A percentile compares a stretch with the other conserved stretches of the same genome.
Evolutionary conservation across 306 rosid genomes (phyloP).

Genomic region (Aeschynomene evenia): DNA sequence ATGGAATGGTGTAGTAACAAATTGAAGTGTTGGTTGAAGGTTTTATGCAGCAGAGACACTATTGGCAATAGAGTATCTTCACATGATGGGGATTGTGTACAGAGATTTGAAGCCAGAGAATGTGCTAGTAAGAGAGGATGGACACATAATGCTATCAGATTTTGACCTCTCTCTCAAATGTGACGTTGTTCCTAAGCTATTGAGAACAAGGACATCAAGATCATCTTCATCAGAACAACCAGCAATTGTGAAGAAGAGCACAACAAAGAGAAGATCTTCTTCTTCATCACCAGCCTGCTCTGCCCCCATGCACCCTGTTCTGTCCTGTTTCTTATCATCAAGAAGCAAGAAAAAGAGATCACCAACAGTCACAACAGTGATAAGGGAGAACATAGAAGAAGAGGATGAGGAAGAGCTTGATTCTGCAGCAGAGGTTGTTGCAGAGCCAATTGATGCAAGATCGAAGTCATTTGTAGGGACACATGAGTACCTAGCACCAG

Average conservation of each 20-base stretch:
- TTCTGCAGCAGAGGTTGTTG: slow-evolving; percentile 88
- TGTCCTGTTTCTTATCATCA: slow-evolving; percentile 73
- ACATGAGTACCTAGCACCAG: slow-evolving; percentile 93
- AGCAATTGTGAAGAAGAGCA: slow-evolving; percentile 34
- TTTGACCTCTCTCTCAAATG: slow-evolving; percentile 95
- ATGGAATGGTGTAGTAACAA: no score
- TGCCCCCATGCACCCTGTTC: slow-evolving; percentile 82
- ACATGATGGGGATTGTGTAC: slow-evolving; percentile 98
- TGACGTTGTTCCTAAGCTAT: slow-evolving; percentile 79
- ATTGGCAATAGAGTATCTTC: slow-evolving; percentile 83
- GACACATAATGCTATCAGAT: slow-evolving; percentile 94
- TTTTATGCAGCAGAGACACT: slow-evolving; percentile 93
- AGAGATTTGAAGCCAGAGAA: slow-evolving; percentile 96
- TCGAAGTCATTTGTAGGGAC: slow-evolving; percentile 95
- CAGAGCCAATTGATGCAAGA: slow-evolving; percentile 75
- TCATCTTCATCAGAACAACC: no score
- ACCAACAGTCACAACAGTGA: slow-evolving; percentile 50
- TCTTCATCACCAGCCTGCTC: slow-evolving; percentile 57
- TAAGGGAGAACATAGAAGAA: slow-evolving; percentile 57
- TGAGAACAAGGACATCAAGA: slow-evolving; percentile 58
- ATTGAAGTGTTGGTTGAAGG: no score
- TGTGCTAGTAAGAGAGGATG: slow-evolving; percentile 88
- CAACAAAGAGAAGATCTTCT: slow-evolving; percentile 40
- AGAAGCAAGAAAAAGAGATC: slow-evolving; percentile 45
- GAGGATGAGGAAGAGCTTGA: slow-evolving; percentile 39